Conservation (phyloP, 352 stramenopile species). For the Phytopythium cucurbitacearum region DNA sequence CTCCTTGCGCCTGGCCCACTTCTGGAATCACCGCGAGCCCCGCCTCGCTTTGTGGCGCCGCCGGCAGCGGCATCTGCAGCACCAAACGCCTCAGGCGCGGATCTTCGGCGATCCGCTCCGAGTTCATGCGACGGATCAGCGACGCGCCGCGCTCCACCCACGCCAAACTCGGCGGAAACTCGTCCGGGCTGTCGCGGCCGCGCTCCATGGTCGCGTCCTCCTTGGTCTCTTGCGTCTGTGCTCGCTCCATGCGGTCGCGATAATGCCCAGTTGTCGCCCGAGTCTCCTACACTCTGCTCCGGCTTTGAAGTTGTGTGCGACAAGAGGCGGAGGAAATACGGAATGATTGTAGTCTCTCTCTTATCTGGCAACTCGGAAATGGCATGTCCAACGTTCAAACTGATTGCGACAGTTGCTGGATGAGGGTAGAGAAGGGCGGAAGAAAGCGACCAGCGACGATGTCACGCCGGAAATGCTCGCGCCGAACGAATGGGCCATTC, state of each 20-base stretch:
- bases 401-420: conserved; percentile 8
- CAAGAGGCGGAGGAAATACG: too few relatives aligned
- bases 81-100: conserved; percentile 66
- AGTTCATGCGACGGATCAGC: conserved; percentile 87
- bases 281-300: too few relatives aligned
- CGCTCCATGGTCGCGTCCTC: neutral
- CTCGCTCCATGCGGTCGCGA: neutral
- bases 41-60: conserved; percentile 14
- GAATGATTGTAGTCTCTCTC: too few relatives aligned
- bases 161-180: conserved; percentile 44
- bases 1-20: conserved; percentile 2
- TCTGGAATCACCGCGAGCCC: conserved; percentile 28
- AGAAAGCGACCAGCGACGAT: neutral
- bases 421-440: conserved; percentile 5
- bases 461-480: neutral
- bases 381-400: too few relatives aligned
- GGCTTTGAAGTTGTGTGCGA: too few relatives aligned
- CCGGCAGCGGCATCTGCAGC: conserved; percentile 26
- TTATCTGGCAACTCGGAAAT: too few relatives aligned
- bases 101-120: conserved; percentile 81
- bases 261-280: too few relatives aligned
- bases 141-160: conserved; percentile 82
- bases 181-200: conserved; percentile 1
- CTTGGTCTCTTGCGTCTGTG: neutral
- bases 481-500: too few relatives aligned